Evolutionary conservation across 345 rosid genomes (phyloP), one percentile per base, ranked within the genome.

Genomic region (Geranium brycei): DNA sequence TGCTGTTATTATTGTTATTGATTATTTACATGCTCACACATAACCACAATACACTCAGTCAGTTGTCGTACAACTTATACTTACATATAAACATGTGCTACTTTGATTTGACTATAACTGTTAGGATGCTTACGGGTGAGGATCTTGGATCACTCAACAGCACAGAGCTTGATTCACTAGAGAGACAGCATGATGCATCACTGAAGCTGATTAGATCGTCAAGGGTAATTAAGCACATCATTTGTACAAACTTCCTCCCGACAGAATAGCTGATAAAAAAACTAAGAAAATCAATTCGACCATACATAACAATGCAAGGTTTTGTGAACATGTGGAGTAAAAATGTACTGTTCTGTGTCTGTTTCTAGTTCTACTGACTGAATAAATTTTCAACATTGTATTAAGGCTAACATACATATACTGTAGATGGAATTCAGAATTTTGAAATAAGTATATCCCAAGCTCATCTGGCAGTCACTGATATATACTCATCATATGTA

Each of bases 101-200:
- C 3, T 47, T 8, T 0, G 11, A 47, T 47, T 8, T 47, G 15
- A 47, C 13, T 47, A 13, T 64, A 62, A 4, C 14, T 18, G 7
- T 14, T 63, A 88, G 96, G 76, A 88, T 86, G 72, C 80, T 88
- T 14, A 63, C 84, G 69, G 96, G 96, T 66, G 96, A 88, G 77
- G 96, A 86, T 73, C 86, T 88, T 66, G 92, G 85, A 5, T 89
- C 91, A 73, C 66, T 88, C 23, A 82, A 70, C 80, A 82, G 88
- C 76, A 86, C 83, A 57, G 96, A 88, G 65, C 88, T 88, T 64
- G 96, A 88, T 69, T 81, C 92, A 10, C 88, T 88, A 30, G 96
- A 88, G 73, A 86, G 87, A 78, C 96, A 88, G 73, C 92, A 86
- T 47, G 96, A 88, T 75, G 72, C 81, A 74, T 88, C 92, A 31